These are phyloP conservation scores for Pichia eremophila DNA, from an alignment of 805 yeast genomes.

Conservation along the genomic window DNA sequence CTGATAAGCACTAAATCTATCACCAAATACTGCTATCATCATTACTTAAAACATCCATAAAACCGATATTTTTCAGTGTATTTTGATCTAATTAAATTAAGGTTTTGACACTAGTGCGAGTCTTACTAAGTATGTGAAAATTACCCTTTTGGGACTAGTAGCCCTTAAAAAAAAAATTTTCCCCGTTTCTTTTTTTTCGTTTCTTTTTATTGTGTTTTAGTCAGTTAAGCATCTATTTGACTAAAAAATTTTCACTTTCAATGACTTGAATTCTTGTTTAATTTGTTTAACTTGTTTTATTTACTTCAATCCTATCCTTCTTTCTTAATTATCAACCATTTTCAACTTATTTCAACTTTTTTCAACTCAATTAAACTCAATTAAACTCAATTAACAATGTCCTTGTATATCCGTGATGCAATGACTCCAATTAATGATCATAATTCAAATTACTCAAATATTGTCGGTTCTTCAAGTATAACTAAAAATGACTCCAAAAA, in stretches of 20 bases:
- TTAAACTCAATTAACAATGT: slow-evolving; percentile 5
- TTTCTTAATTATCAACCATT: neutral
- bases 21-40: too few species aligned
- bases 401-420: slow-evolving; percentile 3
- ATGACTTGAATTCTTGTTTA: too few species aligned
- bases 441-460: neutral
- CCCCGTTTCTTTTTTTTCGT: neutral
- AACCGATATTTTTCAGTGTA: too few species aligned
- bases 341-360: neutral
- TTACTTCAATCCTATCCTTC: neutral
- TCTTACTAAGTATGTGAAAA: neutral
- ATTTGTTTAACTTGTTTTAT: too few species aligned
- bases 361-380: slow-evolving; percentile 3
- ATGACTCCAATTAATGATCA: slow-evolving; percentile 5
- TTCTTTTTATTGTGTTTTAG: neutral
- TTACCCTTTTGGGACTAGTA: neutral
- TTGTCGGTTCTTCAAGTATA: neutral
- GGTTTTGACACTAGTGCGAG: neutral
- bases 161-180: neutral
- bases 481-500: neutral
- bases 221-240: neutral
- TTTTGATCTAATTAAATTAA: too few species aligned
- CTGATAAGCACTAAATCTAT: too few species aligned
- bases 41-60: too few species aligned
- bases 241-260: neutral